Evolutionary conservation across 2,329 filamentous ascomycete genomes (phyloP), one percentile per base, ranked within the genome.

Genomic region (Fusarium xyrophilum): DNA sequence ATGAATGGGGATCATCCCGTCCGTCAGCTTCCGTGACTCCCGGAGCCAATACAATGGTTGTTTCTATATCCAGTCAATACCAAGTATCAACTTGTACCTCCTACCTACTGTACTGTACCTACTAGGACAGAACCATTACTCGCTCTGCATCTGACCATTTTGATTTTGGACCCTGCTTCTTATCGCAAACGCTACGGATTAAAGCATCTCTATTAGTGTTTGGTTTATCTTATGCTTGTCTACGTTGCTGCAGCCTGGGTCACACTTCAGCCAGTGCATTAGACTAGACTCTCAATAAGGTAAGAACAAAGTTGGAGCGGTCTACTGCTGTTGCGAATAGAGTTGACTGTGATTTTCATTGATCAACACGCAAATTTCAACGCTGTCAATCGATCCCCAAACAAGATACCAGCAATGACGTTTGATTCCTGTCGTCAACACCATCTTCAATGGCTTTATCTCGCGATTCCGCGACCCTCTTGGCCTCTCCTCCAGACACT

Each of bases 21-120:
- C 35, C 35, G 27, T 47, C 61, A 65, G 47, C 62, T 68, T 68
- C 65, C 60, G 65, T 46, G 46, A 60, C 52, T 69, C 47, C 65
- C 65, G 65, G 56, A 65, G 65, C 51, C 60, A 48, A 66, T 52
- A 28, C 25, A 48, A 35, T 60, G 60, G 47, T 62, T 21, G 60
- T 58, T 59, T 63, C 60, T 57, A 44, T 57, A 44, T 43, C 12
- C 32, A 36, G 56, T 40, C 13, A 27, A 27, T 19, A 33, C 6
- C 23, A 25, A 25, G 4, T n/a, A 25, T 27, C 35, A 43, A 55
- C 21, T 40, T 51, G 25, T 21, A 51, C 32, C n/a, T 21, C 23
- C 27, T 21, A 51, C 32, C n/a, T 21, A 30, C 27, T 28, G 33
- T 28, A 51, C 43, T 30, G 27, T 17, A 30, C 6, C 7, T 19